phyloP scores from a whole-genome alignment of 176 grass and related monocot genomes.

The Hordeum vulgare region MorexV3_pseudomolecules_assembly NC_058521.1:466620608-466621107 shows the following conservation, averaged over 20 bases:
- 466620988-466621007: constrained; percentile 1
- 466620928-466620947: constrained; percentile 4
- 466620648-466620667: constrained; percentile 37
- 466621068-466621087: constrained; percentile 35
- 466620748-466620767: not conserved
- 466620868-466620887: constrained; percentile 42
- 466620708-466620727: not conserved
- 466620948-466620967: constrained; percentile 8
- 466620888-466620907: constrained; percentile 48
- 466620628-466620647: constrained; percentile 39
- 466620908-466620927: constrained; percentile 23
- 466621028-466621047: constrained; percentile 36
- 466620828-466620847: constrained; percentile 40
- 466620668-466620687: constrained; percentile 39
- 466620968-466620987: constrained; percentile 27
- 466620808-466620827: constrained; percentile 37
- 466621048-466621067: constrained; percentile 30
- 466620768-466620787: not conserved
- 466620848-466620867: constrained; percentile 49
- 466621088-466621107: constrained; percentile 28
- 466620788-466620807: constrained; percentile 49
- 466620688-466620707: constrained; percentile 39
- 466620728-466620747: not conserved
- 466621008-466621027: constrained; percentile 51
- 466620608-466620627: constrained; percentile 30